These are phyloP conservation scores for Aspergillus terreus DNA, from an alignment of 2,329 filamentous ascomycete species.

Conservation along the genomic window DNA sequence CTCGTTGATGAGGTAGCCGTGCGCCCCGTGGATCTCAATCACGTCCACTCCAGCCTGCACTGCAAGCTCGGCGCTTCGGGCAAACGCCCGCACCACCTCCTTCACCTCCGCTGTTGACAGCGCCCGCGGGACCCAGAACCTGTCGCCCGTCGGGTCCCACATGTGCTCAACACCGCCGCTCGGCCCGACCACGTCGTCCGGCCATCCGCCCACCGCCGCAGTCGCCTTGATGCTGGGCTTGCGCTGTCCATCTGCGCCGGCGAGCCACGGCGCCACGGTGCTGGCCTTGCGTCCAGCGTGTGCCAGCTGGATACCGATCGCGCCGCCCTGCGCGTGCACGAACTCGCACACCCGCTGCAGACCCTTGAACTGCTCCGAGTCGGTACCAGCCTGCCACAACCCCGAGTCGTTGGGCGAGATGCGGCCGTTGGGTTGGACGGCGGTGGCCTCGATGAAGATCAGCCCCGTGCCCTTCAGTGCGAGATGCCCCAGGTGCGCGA, in stretches of 20 bases:
- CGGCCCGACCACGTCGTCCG: conserved; percentile 45
- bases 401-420: conserved; percentile 64
- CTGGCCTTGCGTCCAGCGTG: conserved; percentile 69
- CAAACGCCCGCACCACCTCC: conserved; percentile 59
- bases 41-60: conserved; percentile 69
- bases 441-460: conserved; percentile 72
- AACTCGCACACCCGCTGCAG: conserved; percentile 68
- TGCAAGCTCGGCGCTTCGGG: conserved; percentile 54
- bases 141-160: conserved; percentile 57
- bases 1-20: conserved; percentile 69
- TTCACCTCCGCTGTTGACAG: conserved; percentile 66
- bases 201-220: conserved; percentile 51
- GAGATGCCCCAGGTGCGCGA: conserved; percentile 76
- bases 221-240: conserved; percentile 35
- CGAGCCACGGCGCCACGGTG: conserved; percentile 49
- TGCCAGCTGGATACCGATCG: conserved; percentile 73
- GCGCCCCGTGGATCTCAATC: conserved; percentile 74
- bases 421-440: conserved; percentile 70
- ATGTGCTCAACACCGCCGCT: conserved; percentile 48
- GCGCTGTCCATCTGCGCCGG: conserved; percentile 13
- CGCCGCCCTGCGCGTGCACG: conserved; percentile 70
- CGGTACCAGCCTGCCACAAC: conserved; percentile 67
- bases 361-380: conserved; percentile 62
- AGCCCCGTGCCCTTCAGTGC: conserved; percentile 69
- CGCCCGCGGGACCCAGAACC: conserved; percentile 60